Conservation (phyloP, 2,329 filamentous ascomycete species). For the Alternaria sp. region DNA sequence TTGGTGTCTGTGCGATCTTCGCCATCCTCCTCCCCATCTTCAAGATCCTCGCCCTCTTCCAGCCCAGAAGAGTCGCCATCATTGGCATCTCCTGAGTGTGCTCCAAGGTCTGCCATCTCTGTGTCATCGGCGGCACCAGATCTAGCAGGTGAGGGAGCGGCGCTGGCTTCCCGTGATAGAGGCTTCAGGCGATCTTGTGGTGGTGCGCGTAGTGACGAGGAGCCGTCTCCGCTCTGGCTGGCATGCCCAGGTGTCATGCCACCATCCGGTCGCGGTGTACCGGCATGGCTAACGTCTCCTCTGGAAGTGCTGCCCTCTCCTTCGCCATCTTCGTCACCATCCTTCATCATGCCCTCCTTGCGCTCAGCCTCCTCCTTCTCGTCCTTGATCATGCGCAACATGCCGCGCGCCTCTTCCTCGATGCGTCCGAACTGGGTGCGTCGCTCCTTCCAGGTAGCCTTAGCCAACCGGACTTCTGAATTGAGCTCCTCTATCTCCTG, state of each 20-base stretch:
- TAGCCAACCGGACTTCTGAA: constrained; percentile 81
- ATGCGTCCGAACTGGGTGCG: constrained; percentile 86
- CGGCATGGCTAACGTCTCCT: constrained; percentile 50
- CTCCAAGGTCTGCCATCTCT: constrained; percentile 40
- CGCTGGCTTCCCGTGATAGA: constrained; percentile 36
- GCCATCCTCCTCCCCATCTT: constrained; percentile 40
- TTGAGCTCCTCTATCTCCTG: constrained; percentile 88
- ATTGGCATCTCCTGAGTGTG: constrained; percentile 27
- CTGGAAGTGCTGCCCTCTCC: constrained; percentile 48
- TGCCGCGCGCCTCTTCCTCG: constrained; percentile 86
- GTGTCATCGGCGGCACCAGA: constrained; percentile 37
- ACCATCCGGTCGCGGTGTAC: constrained; percentile 54
- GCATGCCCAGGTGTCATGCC: constrained; percentile 50
- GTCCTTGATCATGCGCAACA: constrained; percentile 85
- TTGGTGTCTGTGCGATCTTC: constrained; percentile 26
- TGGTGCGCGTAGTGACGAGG: constrained; percentile 35
- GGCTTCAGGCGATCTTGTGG: constrained; percentile 42
- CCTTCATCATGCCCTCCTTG: constrained; percentile 69
- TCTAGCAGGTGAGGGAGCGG: constrained; percentile 33
- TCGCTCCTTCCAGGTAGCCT: constrained; percentile 81
- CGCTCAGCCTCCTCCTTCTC: constrained; percentile 95
- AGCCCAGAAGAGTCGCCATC: constrained; percentile 43
- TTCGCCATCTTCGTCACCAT: constrained; percentile 50
- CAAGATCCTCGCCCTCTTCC: constrained; percentile 41
- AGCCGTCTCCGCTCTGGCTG: constrained; percentile 40